These are phyloP conservation scores for Xylaria sp. DNA, from an alignment of 2,329 filamentous ascomycete species.

Conservation along the genomic window DNA sequence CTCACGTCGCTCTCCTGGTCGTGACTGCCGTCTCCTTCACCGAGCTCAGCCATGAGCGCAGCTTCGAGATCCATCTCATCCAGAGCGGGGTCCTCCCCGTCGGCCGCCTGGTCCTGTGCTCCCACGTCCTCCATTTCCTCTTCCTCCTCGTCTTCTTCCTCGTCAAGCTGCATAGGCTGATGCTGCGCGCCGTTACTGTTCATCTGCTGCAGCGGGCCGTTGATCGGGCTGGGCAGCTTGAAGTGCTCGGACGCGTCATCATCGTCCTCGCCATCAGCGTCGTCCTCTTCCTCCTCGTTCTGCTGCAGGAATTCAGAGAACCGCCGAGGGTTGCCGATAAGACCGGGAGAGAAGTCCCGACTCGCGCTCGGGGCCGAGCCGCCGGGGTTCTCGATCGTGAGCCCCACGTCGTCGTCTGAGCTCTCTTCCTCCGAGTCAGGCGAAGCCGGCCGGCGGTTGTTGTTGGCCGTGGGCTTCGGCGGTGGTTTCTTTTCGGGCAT, in stretches of 20 bases:
- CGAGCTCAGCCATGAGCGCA: slow-evolving; percentile 34
- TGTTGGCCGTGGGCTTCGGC: slow-evolving; percentile 39
- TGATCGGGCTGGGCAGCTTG: slow-evolving; percentile 58
- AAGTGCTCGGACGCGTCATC: slow-evolving; percentile 47
- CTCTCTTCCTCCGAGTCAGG: slow-evolving; percentile 50
- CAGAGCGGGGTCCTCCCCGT: slow-evolving; percentile 32
- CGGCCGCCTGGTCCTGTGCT: slow-evolving; percentile 31
- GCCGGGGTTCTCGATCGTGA: slow-evolving; percentile 64
- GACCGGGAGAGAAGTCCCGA: slow-evolving; percentile 53
- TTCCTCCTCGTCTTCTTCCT: slow-evolving; percentile 41
- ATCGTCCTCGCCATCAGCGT: slow-evolving; percentile 52
- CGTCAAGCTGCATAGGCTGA: slow-evolving; percentile 31
- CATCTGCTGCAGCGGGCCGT: slow-evolving; percentile 38
- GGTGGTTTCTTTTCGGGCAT: slow-evolving; percentile 30
- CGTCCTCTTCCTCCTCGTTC: slow-evolving; percentile 45
- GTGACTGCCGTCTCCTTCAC: slow-evolving; percentile 10
- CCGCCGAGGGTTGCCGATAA: slow-evolving; percentile 46
- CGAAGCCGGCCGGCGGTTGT: slow-evolving; percentile 31
- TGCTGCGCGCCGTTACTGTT: slow-evolving; percentile 27
- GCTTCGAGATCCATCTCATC: slow-evolving; percentile 36
- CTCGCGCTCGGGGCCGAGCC: slow-evolving; percentile 43
- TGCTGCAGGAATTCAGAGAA: slow-evolving; percentile 58
- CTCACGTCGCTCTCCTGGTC: slow-evolving; percentile 38
- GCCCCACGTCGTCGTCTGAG: slow-evolving; percentile 58
- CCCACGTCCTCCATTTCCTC: slow-evolving; percentile 39